Percentiles rank a stretch among this genome's conserved stretches.
Evolutionary conservation across 768 basidiomycete genomes (phyloP).

Genomic region (Plicaturopsis crispa): DNA sequence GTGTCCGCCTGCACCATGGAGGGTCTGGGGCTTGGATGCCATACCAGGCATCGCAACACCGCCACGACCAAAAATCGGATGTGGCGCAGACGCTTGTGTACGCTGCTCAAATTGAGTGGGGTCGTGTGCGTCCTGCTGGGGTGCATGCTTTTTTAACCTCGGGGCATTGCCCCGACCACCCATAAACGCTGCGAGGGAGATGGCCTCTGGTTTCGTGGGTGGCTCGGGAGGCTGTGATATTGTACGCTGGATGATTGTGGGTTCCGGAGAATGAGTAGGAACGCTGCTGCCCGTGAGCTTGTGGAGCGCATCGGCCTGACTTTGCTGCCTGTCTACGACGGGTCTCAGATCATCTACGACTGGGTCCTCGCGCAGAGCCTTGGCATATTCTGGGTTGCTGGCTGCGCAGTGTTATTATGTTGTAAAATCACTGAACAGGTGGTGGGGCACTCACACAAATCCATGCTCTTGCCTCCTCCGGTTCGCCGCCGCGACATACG

Average conservation of each 20-base stretch:
- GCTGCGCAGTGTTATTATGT: conserved; percentile 8
- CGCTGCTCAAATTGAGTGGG: conserved; percentile 64
- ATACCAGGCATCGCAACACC: conserved; percentile 76
- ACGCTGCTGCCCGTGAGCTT: conserved; percentile 31
- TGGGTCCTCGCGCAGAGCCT: conserved; percentile 11
- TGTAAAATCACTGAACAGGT: too few relatives aligned
- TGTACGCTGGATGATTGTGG: conserved; percentile 12
- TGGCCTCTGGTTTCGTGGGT: conserved; percentile 32
- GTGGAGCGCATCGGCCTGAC: conserved; percentile 37
- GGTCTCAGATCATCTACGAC: conserved; percentile 12
- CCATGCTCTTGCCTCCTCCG: conserved; percentile 30
- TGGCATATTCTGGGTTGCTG: conserved; percentile 15
- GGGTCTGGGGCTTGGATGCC: too few relatives aligned
- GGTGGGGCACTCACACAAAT: conserved; percentile 35
- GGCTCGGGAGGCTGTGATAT: conserved; percentile 5
- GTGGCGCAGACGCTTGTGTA: conserved; percentile 40
- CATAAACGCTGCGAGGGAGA: conserved; percentile 77
- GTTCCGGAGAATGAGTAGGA: conserved; percentile 8
- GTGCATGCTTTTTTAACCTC: conserved; percentile 61
- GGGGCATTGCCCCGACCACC: conserved; percentile 74
- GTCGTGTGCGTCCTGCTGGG: conserved; percentile 61
- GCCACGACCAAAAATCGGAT: conserved; percentile 71
- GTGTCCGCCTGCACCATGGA: too few relatives aligned
- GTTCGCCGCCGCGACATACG: conserved; percentile 29
- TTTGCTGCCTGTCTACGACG: conserved; percentile 28